phyloP scores from a whole-genome alignment of 2,329 filamentous ascomycete genomes.

The Alternaria sp. region DNA sequence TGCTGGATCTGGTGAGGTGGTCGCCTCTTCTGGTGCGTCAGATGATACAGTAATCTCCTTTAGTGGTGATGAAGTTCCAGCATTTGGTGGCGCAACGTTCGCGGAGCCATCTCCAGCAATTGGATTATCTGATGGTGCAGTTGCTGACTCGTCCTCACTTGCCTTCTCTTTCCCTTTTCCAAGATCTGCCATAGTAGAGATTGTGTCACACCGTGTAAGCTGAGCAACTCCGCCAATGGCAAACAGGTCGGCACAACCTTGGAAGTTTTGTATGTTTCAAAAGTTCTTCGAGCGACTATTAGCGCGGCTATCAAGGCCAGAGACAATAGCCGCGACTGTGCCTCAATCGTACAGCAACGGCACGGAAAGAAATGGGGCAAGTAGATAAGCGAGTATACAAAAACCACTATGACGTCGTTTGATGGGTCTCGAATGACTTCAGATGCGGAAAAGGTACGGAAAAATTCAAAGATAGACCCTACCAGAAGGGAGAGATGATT shows the following conservation, averaged over 20 bases:
- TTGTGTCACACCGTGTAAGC: background rate
- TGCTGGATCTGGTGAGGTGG: background rate
- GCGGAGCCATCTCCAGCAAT: background rate
- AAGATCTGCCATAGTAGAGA: background rate
- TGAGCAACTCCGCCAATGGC: no score
- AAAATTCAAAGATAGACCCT: background rate
- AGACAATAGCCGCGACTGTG: conserved; percentile 2
- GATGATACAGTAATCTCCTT: background rate
- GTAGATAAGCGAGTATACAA: conserved; percentile 4
- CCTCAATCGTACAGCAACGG: conserved; percentile 5
- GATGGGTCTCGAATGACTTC: background rate
- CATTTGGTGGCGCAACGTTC: background rate
- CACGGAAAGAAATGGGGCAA: background rate
- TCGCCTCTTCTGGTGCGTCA: background rate
- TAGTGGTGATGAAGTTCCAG: background rate
- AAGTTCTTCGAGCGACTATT: background rate
- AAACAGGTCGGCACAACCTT: background rate
- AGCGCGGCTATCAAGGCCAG: background rate
- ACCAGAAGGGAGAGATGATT: background rate
- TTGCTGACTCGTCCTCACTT: background rate
- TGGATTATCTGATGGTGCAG: background rate
- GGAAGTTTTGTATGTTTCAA: background rate
- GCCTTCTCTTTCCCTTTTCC: conserved; percentile 7
- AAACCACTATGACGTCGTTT: background rate
- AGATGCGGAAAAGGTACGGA: background rate